Conservation (phyloP, 257 asterid genomes). For the Misopates orontium region DNA sequence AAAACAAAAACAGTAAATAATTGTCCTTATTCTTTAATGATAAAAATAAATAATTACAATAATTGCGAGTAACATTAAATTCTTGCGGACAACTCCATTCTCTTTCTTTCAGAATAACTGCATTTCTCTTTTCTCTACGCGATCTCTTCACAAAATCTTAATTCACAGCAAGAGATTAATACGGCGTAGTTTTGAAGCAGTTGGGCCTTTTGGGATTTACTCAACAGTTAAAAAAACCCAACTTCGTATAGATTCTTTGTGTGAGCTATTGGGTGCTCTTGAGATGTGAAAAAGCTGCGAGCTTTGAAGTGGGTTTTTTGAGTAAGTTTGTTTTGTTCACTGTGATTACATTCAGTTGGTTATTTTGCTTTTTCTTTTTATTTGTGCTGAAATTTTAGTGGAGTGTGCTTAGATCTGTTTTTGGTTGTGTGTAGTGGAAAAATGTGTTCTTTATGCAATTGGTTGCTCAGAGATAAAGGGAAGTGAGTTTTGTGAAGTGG, state of each 20-base stretch:
- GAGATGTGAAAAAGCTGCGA: conserved; percentile 49
- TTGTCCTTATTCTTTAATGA: conserved; percentile 44
- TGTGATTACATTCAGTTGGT: conserved; percentile 24
- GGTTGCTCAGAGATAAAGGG: conserved; percentile 9
- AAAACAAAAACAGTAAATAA: conserved; percentile 38
- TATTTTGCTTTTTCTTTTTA: neutral
- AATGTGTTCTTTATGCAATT: too few species aligned
- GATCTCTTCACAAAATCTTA: conserved; percentile 52
- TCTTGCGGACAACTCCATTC: conserved; percentile 39
- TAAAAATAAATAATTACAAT: conserved; percentile 43
- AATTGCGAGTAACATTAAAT: conserved; percentile 44
- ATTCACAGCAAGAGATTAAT: conserved; percentile 40
- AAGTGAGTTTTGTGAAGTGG: conserved; percentile 22
- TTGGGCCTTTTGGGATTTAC: conserved; percentile 39
- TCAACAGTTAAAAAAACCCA: conserved; percentile 23
- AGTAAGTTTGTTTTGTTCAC: conserved; percentile 18
- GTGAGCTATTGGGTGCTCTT: conserved; percentile 36
- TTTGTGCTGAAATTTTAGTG: conserved; percentile 24
- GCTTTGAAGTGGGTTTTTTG: conserved; percentile 44
- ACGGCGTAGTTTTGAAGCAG: conserved; percentile 47
- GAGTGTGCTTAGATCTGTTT: conserved; percentile 53
- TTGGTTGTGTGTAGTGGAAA: conserved; percentile 24
- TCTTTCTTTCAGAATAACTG: conserved; percentile 36
- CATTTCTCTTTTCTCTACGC: conserved; percentile 41
- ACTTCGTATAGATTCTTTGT: conserved; percentile 31